Conservation (phyloP, 1,139 yeast genomes). For the Kodamaea alishanica region DNA sequence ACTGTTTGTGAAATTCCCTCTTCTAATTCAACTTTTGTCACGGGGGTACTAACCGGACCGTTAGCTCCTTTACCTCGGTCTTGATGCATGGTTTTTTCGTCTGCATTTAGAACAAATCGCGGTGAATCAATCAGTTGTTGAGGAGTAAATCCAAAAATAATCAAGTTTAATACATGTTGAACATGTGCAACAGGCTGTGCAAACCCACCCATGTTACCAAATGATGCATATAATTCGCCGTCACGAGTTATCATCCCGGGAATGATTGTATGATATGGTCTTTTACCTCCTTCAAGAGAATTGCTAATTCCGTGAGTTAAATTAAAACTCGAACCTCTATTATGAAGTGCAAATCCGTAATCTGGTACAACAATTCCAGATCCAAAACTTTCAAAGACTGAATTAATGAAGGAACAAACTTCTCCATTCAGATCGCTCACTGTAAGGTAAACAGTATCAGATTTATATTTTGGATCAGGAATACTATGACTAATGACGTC, state of each 20-base stretch:
- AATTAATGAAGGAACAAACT: constrained; percentile 79
- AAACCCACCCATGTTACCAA: constrained; percentile 87
- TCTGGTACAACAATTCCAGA: constrained; percentile 66
- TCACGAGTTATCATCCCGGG: constrained; percentile 68
- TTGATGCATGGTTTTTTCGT: constrained; percentile 36
- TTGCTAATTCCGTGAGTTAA: constrained; percentile 56
- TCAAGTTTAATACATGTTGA: constrained; percentile 67
- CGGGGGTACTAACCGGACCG: constrained; percentile 61
- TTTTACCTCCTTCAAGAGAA: constrained; percentile 62
- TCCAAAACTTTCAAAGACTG: constrained; percentile 71
- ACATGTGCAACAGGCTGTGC: constrained; percentile 87
- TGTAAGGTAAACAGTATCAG: constrained; percentile 76
- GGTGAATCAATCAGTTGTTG: constrained; percentile 79
- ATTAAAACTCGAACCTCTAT: constrained; percentile 75
- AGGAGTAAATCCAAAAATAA: constrained; percentile 61
- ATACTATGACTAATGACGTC: constrained; percentile 48
- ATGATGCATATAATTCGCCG: constrained; percentile 57
- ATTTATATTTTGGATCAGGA: constrained; percentile 60
- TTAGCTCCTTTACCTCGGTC: constrained; percentile 61
- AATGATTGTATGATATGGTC: constrained; percentile 82
- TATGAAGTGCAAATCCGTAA: constrained; percentile 69
- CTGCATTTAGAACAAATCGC: constrained; percentile 59
- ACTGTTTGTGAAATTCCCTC: constrained; percentile 53
- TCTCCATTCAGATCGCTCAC: constrained; percentile 71
- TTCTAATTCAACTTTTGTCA: constrained; percentile 62